Conservation (phyloP, 75 land plant species). For the Cupressus sempervirens region DNA sequence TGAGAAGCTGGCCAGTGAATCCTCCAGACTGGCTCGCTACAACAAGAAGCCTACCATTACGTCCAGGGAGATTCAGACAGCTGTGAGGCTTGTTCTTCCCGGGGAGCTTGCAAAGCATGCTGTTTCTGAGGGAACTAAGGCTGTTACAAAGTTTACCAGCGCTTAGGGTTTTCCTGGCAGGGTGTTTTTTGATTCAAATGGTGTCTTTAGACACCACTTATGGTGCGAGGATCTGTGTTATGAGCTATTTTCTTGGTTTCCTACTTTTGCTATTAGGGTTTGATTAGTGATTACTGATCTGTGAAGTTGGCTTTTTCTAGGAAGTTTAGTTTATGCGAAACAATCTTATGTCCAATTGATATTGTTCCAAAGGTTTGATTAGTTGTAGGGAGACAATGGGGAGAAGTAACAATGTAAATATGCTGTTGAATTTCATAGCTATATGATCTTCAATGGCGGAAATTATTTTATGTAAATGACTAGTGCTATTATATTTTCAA, state of each 20-base stretch:
- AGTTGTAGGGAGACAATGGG: too few species aligned
- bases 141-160: conserved; percentile 27
- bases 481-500: too few species aligned
- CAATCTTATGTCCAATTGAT: too few species aligned
- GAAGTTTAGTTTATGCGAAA: too few species aligned
- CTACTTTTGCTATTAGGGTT: not conserved
- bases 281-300: not conserved
- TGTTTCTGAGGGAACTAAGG: conserved; percentile 62
- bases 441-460: too few species aligned
- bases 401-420: too few species aligned
- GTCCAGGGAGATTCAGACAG: conserved; percentile 62
- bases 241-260: not conserved
- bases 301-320: too few species aligned
- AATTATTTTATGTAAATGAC: too few species aligned
- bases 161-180: not conserved
- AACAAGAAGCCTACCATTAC: conserved; percentile 46
- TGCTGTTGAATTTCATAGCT: too few species aligned
- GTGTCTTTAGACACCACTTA: not conserved
- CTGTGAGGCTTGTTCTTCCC: conserved; percentile 64
- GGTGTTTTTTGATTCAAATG: not conserved
- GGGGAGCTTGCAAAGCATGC: conserved; percentile 79
- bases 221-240: not conserved
- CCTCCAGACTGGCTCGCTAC: conserved; percentile 40
- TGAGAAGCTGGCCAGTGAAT: conserved; percentile 67
- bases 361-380: too few species aligned